Percentiles rank a stretch among this genome's conserved stretches.
phyloP scores from a whole-genome alignment of 805 yeast species.

The Lachancea mirantina region DNA sequence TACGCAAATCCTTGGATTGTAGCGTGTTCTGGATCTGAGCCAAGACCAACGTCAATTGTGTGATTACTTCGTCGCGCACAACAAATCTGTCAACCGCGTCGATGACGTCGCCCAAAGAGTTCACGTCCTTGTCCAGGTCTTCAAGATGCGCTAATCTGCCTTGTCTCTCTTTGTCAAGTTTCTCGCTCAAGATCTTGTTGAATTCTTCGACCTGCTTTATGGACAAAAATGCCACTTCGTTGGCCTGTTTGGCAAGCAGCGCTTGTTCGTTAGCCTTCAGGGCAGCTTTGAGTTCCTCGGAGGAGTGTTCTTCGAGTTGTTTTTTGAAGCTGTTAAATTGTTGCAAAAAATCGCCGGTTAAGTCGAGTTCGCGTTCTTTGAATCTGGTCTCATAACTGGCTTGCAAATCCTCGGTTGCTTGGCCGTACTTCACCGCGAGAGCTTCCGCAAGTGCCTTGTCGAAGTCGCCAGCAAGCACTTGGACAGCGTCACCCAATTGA shows the following conservation, averaged over 20 bases:
- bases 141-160: constrained; percentile 68
- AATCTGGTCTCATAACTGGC: constrained; percentile 19
- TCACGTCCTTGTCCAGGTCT: constrained; percentile 48
- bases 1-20: constrained; percentile 13
- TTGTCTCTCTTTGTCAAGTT: constrained; percentile 66
- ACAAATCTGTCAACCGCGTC: constrained; percentile 35
- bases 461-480: constrained; percentile 13
- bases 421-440: constrained; percentile 14
- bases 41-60: constrained; percentile 21
- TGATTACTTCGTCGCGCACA: constrained; percentile 33
- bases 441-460: constrained; percentile 12
- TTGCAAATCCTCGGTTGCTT: constrained; percentile 17
- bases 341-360: constrained; percentile 50
- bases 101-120: constrained; percentile 37
- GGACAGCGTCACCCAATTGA: constrained; percentile 12
- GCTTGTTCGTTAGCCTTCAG: constrained; percentile 59
- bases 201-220: constrained; percentile 63
- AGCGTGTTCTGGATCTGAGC: constrained; percentile 20
- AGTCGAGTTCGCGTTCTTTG: constrained; percentile 42
- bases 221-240: constrained; percentile 60
- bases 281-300: constrained; percentile 52
- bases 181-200: constrained; percentile 47
- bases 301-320: constrained; percentile 52
- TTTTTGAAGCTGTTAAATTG: constrained; percentile 58
- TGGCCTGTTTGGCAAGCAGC: constrained; percentile 63